Evolutionary conservation across 75 land plant species (phyloP).

Genomic region (Picea sitchensis): DNA sequence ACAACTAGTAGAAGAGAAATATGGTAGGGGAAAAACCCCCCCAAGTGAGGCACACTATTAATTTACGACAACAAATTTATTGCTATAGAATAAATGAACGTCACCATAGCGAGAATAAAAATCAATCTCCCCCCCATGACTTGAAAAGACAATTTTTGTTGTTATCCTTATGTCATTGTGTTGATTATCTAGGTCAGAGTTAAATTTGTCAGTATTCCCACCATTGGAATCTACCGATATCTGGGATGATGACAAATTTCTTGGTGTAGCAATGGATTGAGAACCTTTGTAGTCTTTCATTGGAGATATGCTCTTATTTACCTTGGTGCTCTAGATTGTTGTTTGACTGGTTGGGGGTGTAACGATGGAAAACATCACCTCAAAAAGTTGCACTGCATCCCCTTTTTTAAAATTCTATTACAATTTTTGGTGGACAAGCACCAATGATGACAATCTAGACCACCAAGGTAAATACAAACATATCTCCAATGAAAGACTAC

Average conservation of each 20-base stretch:
- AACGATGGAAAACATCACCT: too few relatives aligned
- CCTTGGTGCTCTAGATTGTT: slow-evolving; percentile 79
- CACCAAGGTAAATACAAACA: too few relatives aligned
- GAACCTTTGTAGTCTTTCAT: too few relatives aligned
- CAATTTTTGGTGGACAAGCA: too few relatives aligned
- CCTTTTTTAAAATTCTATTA: too few relatives aligned
- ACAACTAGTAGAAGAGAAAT: slow-evolving; percentile 91
- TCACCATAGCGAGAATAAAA: slow-evolving; percentile 78
- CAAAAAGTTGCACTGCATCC: too few relatives aligned
- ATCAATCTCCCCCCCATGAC: slow-evolving; percentile 93
- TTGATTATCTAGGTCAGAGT: slow-evolving; percentile 52
- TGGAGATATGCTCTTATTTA: slow-evolving; percentile 35
- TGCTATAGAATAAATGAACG: slow-evolving; percentile 82
- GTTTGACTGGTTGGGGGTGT: slow-evolving; percentile 2
- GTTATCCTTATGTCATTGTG: slow-evolving; percentile 48
- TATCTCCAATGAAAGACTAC: too few relatives aligned
- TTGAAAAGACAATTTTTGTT: slow-evolving; percentile 37
- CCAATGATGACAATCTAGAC: too few relatives aligned
- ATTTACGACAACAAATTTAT: slow-evolving; percentile 66
- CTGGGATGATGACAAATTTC: slow-evolving; percentile 19
- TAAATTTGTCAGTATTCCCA: slow-evolving; percentile 8
- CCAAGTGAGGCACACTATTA: slow-evolving; percentile 73
- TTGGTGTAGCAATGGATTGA: too few relatives aligned
- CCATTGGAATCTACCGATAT: slow-evolving; percentile 33
- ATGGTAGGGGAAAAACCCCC: slow-evolving; percentile 69